These are phyloP conservation scores for Linum trigynum DNA, from an alignment of 345 rosid genomes.

Conservation along the genomic window DNA sequence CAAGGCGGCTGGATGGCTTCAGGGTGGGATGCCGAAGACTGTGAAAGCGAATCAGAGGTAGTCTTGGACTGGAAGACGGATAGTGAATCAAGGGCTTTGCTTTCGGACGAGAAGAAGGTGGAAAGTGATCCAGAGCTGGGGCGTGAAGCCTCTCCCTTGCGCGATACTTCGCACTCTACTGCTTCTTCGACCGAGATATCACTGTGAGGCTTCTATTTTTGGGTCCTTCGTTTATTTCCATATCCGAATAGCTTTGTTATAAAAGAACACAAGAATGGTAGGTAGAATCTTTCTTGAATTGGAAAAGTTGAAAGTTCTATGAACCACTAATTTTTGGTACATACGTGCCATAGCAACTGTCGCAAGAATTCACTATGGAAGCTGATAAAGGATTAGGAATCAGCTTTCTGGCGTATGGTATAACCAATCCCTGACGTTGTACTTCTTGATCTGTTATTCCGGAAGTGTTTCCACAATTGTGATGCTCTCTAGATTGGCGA, in stretches of 20 bases:
- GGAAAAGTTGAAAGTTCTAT: no score
- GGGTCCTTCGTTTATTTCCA: conserved; percentile 5
- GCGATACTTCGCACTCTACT: conserved; percentile 16
- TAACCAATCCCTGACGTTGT: conserved; percentile 1
- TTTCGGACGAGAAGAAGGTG: conserved; percentile 12
- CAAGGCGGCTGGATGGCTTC: conserved; percentile 83
- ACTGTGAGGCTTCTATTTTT: conserved; percentile 42
- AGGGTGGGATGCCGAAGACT: conserved; percentile 73
- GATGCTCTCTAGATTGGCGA: background rate
- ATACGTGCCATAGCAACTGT: background rate
- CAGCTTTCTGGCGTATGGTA: background rate
- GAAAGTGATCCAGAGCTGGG: conserved; percentile 14
- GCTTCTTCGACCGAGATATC: conserved; percentile 48
- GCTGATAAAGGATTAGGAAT: conserved; percentile 9
- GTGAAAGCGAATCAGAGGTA: conserved; percentile 14
- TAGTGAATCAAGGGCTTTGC: conserved; percentile 16
- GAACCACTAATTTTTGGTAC: no score
- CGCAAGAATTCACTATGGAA: background rate
- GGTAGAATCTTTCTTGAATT: no score
- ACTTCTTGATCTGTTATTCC: background rate
- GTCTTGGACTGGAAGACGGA: conserved; percentile 12
- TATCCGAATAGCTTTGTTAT: background rate
- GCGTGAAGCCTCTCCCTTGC: conserved; percentile 20
- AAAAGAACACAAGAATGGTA: background rate
- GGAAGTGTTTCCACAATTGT: background rate